A percentile compares a stretch with the other conserved stretches of the same genome.
These are phyloP conservation scores for Penicillium cataractarum DNA, from an alignment of 495 filamentous ascomycete species.

Conservation along the genomic window DNA sequence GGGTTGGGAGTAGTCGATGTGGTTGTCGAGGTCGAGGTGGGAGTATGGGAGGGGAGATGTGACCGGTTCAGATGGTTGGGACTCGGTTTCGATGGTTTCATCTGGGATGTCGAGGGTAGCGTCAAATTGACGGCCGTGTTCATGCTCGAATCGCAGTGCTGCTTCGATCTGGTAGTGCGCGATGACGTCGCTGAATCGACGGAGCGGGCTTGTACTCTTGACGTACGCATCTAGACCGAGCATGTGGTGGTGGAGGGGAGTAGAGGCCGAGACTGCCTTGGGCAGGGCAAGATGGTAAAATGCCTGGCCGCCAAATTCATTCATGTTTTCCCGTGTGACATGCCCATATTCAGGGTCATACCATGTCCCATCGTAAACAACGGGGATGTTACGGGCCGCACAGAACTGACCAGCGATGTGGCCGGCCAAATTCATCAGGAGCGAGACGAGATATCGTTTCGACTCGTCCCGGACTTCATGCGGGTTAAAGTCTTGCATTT, in stretches of 20 bases:
- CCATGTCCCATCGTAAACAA: constrained; percentile 72
- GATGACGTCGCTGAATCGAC: constrained; percentile 82
- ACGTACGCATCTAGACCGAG: constrained; percentile 73
- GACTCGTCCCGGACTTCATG: constrained; percentile 46
- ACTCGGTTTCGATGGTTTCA: not conserved
- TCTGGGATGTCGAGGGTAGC: constrained; percentile 29
- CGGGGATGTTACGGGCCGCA: constrained; percentile 72
- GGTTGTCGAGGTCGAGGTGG: constrained; percentile 53
- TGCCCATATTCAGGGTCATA: constrained; percentile 57
- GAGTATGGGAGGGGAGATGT: constrained; percentile 65
- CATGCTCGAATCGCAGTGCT: constrained; percentile 69
- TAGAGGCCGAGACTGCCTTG: constrained; percentile 49
- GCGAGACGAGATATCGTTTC: constrained; percentile 52
- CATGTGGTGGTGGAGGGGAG: constrained; percentile 56
- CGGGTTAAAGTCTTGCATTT: constrained; percentile 32
- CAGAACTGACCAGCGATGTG: constrained; percentile 76
- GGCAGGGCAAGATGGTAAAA: constrained; percentile 50
- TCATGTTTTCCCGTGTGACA: constrained; percentile 42
- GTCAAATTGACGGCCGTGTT: constrained; percentile 55
- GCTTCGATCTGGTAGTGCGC: constrained; percentile 91
- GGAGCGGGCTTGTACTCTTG: constrained; percentile 84
- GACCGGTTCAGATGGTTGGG: not conserved
- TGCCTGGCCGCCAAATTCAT: constrained; percentile 33
- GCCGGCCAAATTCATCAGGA: constrained; percentile 80
- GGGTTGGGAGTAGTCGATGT: constrained; percentile 39